phyloP scores from a whole-genome alignment of 2,329 filamentous ascomycete genomes.

The Ceratocystis cubensis region DNA sequence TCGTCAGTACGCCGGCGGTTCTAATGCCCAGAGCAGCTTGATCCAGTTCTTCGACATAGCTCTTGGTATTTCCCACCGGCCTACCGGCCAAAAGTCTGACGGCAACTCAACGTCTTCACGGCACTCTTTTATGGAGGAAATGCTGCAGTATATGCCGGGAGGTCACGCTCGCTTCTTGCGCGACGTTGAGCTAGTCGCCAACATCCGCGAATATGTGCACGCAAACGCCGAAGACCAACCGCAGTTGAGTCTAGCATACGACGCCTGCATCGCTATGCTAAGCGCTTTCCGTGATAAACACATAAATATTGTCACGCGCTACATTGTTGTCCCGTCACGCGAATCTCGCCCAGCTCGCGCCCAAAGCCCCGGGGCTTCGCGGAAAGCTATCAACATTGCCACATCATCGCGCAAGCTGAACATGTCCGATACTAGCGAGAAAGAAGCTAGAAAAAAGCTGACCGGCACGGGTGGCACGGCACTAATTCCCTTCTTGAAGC shows the following conservation, averaged over 20 bases:
- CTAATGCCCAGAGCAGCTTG: constrained; percentile 90
- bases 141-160: constrained; percentile 95
- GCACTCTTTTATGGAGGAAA: constrained; percentile 91
- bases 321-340: constrained; percentile 81
- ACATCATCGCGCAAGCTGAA: constrained; percentile 39
- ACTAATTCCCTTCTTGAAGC: constrained; percentile 89
- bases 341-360: constrained; percentile 56
- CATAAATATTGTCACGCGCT: constrained; percentile 89
- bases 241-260: constrained; percentile 67
- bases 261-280: constrained; percentile 67
- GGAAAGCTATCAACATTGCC: constrained; percentile 47
- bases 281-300: constrained; percentile 75
- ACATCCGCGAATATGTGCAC: constrained; percentile 69
- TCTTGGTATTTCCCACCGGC: constrained; percentile 77
- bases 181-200: constrained; percentile 65
- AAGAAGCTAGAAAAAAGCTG: constrained; percentile 31
- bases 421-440: constrained; percentile 9
- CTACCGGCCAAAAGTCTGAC: constrained; percentile 55
- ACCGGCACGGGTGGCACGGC: constrained; percentile 89
- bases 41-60: constrained; percentile 96
- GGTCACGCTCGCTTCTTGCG: constrained; percentile 79
- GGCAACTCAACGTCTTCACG: constrained; percentile 35
- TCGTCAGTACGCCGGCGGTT: constrained; percentile 81
- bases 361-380: constrained; percentile 41
- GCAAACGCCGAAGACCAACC: constrained; percentile 47